Evolutionary conservation across 441 rosid genomes (phyloP).

Genomic region (Melastoma candidum): DNA sequence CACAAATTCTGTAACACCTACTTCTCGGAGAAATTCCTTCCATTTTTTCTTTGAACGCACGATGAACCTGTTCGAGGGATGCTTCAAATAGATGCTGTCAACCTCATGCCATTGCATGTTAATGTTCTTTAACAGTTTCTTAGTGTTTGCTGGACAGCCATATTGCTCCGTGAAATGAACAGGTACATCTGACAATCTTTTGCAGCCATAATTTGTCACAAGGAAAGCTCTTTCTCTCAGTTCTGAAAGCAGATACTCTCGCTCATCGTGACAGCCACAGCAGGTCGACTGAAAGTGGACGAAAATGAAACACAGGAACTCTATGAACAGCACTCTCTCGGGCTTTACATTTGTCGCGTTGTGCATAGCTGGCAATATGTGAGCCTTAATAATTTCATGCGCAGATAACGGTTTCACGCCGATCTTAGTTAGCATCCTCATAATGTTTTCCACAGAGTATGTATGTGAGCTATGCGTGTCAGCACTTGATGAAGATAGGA

Average conservation of each 20-base stretch:
- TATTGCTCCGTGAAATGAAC: constrained; percentile 73
- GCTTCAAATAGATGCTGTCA: constrained; percentile 61
- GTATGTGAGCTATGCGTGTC: constrained; percentile 24
- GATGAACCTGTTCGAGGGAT: constrained; percentile 48
- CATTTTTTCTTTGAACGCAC: constrained; percentile 45
- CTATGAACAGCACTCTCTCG: constrained; percentile 43
- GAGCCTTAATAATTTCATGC: constrained; percentile 79
- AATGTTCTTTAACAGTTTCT: constrained; percentile 38
- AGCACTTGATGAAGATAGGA: constrained; percentile 41
- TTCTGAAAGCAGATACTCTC: constrained; percentile 48
- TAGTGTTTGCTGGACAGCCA: constrained; percentile 55
- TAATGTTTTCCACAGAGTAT: constrained; percentile 31
- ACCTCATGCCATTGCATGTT: constrained; percentile 76
- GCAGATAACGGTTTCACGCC: constrained; percentile 84
- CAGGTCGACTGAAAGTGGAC: constrained; percentile 78
- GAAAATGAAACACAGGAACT: constrained; percentile 86
- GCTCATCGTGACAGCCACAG: constrained; percentile 49
- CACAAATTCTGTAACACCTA: constrained; percentile 80
- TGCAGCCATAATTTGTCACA: constrained; percentile 69
- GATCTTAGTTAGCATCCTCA: constrained; percentile 56
- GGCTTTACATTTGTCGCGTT: constrained; percentile 20
- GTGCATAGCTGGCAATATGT: constrained; percentile 65
- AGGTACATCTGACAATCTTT: constrained; percentile 41
- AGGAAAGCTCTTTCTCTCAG: constrained; percentile 55
- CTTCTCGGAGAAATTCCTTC: constrained; percentile 82